Evolutionary conservation across 805 yeast species (phyloP).

Genomic region (Vanderwaltozyma polyspora): DNA sequence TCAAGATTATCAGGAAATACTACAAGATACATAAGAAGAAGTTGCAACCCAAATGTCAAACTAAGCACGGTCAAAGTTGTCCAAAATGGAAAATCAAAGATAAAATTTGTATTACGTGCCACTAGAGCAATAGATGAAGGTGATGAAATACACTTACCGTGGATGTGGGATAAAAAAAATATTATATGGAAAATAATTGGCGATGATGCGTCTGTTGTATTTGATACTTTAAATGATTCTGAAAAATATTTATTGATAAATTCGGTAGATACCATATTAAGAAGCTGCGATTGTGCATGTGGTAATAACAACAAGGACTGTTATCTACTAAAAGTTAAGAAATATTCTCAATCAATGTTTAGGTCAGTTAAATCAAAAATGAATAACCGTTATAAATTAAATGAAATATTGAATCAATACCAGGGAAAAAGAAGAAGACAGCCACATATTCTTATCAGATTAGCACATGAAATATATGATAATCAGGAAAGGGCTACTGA

Average conservation of each 20-base stretch:
- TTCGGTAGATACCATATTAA: constrained; percentile 50
- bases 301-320: constrained; percentile 42
- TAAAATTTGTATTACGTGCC: constrained; percentile 51
- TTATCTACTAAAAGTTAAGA: constrained; percentile 47
- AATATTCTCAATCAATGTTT: constrained; percentile 46
- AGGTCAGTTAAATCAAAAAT: constrained; percentile 41
- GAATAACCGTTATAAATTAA: constrained; percentile 28
- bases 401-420: constrained; percentile 25
- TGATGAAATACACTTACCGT: constrained; percentile 63
- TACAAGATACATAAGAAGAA: constrained; percentile 61
- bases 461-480: constrained; percentile 3
- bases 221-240: constrained; percentile 45
- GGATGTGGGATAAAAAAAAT: constrained; percentile 82
- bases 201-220: constrained; percentile 30
- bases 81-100: constrained; percentile 16
- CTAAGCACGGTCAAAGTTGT: constrained; percentile 37
- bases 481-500: constrained; percentile 6
- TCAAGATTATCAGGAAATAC: constrained; percentile 77
- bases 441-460: constrained; percentile 18
- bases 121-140: constrained; percentile 45
- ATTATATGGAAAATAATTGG: constrained; percentile 51
- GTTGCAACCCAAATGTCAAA: constrained; percentile 69
- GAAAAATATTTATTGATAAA: constrained; percentile 46
- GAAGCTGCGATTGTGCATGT: constrained; percentile 50
- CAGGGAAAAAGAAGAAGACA: constrained; percentile 20